A percentile compares a stretch with the other conserved stretches of the same genome.
These are phyloP conservation scores for Eimeria sp. DNA, from an alignment of 169 alveolate genomes.

Conservation along the genomic window DNA sequence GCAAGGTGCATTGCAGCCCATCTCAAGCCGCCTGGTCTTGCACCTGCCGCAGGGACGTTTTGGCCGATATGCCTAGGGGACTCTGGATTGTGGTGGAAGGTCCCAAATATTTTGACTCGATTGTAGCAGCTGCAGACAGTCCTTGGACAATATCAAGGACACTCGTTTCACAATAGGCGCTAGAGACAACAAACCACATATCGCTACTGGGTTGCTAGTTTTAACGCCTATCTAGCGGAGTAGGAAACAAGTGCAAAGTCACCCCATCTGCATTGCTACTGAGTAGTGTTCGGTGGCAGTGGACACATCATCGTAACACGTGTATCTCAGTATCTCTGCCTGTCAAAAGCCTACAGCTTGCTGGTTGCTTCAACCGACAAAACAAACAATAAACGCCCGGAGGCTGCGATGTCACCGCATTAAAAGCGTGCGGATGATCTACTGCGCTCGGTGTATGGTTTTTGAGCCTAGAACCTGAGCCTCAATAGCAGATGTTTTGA, in stretches of 20 bases:
- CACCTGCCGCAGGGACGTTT: too few species aligned
- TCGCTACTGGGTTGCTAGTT: neutral
- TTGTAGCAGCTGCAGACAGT: too few species aligned
- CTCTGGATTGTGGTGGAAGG: too few species aligned
- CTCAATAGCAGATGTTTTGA: neutral
- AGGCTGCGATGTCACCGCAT: neutral
- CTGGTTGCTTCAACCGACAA: neutral
- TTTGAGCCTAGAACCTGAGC: neutral
- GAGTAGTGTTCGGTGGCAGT: neutral
- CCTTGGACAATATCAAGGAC: too few species aligned
- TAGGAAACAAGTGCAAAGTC: neutral
- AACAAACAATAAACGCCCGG: neutral
- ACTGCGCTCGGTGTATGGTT: neutral
- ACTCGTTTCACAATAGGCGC: too few species aligned
- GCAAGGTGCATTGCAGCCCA: too few species aligned
- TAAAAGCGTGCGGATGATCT: neutral
- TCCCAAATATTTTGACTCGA: too few species aligned
- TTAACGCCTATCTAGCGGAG: neutral
- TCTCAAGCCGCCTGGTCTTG: too few species aligned
- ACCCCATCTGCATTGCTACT: neutral
- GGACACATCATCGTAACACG: neutral
- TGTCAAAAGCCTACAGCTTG: neutral
- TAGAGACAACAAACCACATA: neutral
- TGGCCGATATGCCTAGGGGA: too few species aligned
- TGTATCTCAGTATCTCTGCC: neutral